Percentiles rank a stretch among this genome's conserved stretches.
Evolutionary conservation across 257 asterid species (phyloP).

Genomic region (Solanum etuberosum): DNA sequence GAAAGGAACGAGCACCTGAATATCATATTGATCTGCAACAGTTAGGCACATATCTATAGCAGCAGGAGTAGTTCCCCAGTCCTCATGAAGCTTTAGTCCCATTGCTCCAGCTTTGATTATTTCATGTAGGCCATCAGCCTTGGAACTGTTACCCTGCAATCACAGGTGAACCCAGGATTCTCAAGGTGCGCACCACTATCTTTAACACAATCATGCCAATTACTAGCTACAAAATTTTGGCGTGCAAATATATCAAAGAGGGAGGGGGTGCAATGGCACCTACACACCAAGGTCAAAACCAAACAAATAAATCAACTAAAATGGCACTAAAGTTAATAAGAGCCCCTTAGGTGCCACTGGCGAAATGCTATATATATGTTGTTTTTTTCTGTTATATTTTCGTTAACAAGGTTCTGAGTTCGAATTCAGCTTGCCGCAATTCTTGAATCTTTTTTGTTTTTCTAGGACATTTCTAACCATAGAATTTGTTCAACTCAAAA

Average conservation of each 20-base stretch:
- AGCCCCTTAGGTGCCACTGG: not conserved
- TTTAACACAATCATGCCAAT: not conserved
- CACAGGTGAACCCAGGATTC: not conserved
- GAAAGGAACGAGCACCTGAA: constrained; percentile 47
- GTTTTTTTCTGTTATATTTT: not conserved
- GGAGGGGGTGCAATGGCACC: not conserved
- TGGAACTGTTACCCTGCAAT: constrained; percentile 68
- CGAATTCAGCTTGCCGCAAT: not conserved
- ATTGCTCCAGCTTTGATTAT: constrained; percentile 91
- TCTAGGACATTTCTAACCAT: not conserved
- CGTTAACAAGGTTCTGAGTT: not conserved
- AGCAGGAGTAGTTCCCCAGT: constrained; percentile 98
- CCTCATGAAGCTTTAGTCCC: constrained; percentile 98
- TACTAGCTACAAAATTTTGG: not conserved
- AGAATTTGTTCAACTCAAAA: not conserved
- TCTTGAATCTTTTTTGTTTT: not conserved
- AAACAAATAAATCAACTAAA: not conserved
- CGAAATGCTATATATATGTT: not conserved
- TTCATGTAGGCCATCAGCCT: constrained; percentile 70
- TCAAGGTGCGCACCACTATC: not conserved
- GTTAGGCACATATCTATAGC: constrained; percentile 72
- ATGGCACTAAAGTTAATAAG: not conserved
- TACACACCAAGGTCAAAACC: not conserved
- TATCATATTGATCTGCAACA: constrained; percentile 70
- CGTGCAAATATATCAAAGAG: not conserved